Evolutionary conservation across 768 basidiomycete species (phyloP).

Genomic region (Epithele typhae): DNA sequence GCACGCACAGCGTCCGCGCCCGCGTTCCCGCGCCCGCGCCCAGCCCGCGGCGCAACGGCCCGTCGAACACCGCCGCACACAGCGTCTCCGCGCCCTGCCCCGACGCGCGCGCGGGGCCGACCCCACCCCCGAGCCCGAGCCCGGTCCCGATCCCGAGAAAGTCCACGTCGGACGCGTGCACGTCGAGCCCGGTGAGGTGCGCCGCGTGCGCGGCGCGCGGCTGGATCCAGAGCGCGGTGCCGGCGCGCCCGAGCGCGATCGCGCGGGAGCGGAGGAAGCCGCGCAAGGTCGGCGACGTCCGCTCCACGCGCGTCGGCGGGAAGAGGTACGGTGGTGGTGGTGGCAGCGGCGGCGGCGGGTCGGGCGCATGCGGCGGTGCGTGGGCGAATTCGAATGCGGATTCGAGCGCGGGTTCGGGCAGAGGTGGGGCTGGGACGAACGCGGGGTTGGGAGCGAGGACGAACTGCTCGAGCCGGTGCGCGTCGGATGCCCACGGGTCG

Average conservation of each 20-base stretch:
- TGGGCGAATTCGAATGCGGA: background rate
- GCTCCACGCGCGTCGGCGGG: slow-evolving; percentile 42
- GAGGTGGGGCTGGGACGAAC: slow-evolving; percentile 9
- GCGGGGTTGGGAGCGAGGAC: slow-evolving; percentile 36
- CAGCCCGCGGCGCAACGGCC: slow-evolving; percentile 31
- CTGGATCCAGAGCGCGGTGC: slow-evolving; percentile 61
- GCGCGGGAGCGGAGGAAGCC: slow-evolving; percentile 53
- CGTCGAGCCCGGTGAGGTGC: slow-evolving; percentile 27
- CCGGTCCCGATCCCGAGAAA: no score
- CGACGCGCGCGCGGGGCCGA: no score
- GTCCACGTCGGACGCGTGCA: slow-evolving; percentile 19
- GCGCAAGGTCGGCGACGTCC: slow-evolving; percentile 34
- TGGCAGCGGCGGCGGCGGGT: slow-evolving; percentile 5
- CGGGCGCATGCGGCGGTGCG: background rate
- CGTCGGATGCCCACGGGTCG: slow-evolving; percentile 53
- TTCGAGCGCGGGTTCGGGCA: background rate
- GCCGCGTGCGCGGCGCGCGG: slow-evolving; percentile 44
- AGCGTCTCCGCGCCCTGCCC: slow-evolving; percentile 31
- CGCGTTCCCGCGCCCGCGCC: background rate
- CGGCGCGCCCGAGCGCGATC: slow-evolving; percentile 48
- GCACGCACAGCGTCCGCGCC: slow-evolving; percentile 29
- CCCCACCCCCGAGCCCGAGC: no score
- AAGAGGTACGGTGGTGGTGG: slow-evolving; percentile 33
- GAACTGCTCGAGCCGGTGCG: slow-evolving; percentile 50
- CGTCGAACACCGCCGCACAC: slow-evolving; percentile 49